These are phyloP conservation scores for Colletotrichum lindemuthianum DNA, from an alignment of 2,329 filamentous ascomycete genomes.

Conservation along the genomic window DNA sequence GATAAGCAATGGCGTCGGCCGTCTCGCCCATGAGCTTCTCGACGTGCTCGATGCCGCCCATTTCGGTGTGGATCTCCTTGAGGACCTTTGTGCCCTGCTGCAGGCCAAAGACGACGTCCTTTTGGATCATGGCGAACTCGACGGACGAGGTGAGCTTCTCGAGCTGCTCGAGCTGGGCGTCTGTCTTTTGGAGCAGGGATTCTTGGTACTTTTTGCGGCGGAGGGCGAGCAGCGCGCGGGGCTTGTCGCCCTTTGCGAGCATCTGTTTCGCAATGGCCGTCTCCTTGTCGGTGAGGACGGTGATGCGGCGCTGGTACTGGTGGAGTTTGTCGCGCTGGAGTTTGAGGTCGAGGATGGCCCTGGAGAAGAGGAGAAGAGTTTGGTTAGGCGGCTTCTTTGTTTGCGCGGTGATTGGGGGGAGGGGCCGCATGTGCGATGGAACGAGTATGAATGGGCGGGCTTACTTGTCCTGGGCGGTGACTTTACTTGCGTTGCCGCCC, in stretches of 20 bases:
- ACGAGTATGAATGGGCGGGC: slow-evolving; percentile 39
- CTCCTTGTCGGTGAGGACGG: slow-evolving; percentile 85
- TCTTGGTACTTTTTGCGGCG: slow-evolving; percentile 98
- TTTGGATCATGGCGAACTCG: slow-evolving; percentile 96
- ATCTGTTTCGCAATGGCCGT: slow-evolving; percentile 87
- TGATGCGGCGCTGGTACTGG: slow-evolving; percentile 93
- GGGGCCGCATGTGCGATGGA: background rate
- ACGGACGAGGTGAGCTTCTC: slow-evolving; percentile 89
- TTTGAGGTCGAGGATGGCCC: slow-evolving; percentile 97
- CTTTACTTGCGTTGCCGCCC: slow-evolving; percentile 66
- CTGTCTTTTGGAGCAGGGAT: slow-evolving; percentile 86
- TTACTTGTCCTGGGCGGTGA: slow-evolving; percentile 85
- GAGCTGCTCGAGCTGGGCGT: slow-evolving; percentile 91
- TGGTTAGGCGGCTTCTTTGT: background rate
- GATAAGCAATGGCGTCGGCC: slow-evolving; percentile 90
- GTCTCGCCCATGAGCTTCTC: slow-evolving; percentile 96
- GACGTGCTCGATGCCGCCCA: slow-evolving; percentile 92
- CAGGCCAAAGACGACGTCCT: slow-evolving; percentile 92
- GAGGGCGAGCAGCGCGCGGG: slow-evolving; percentile 84
- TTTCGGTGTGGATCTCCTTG: slow-evolving; percentile 91
- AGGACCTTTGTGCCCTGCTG: slow-evolving; percentile 92
- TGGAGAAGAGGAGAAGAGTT: slow-evolving; percentile 49
- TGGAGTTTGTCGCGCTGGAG: slow-evolving; percentile 96
- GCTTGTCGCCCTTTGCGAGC: slow-evolving; percentile 81
- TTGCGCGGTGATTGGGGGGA: too few species aligned